Conservation (phyloP, 495 filamentous ascomycete genomes). For the Lasiosphaeris hirsuta region DNA sequence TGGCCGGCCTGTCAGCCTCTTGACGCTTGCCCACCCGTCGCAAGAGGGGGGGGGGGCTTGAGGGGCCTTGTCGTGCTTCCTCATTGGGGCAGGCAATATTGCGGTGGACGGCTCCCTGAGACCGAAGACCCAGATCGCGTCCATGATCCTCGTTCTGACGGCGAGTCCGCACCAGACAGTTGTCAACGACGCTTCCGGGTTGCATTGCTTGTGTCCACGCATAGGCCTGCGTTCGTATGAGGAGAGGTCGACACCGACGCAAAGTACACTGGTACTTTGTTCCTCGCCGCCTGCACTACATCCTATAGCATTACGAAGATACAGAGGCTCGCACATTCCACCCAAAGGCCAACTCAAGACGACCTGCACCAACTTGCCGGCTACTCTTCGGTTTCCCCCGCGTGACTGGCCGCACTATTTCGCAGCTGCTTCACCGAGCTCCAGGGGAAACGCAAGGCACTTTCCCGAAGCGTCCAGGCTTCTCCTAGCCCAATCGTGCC, state of each 20-base stretch:
- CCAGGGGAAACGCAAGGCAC: constrained; percentile 12
- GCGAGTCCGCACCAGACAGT: neutral
- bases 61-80: neutral
- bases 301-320: too few species aligned
- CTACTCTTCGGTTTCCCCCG: constrained; percentile 9
- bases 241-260: too few species aligned
- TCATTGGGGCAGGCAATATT: neutral
- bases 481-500: constrained; percentile 9
- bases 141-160: neutral
- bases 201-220: neutral
- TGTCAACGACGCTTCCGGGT: neutral
- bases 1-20: too few species aligned
- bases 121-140: neutral
- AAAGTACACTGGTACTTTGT: too few species aligned
- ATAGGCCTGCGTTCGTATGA: too few species aligned
- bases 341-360: too few species aligned
- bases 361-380: constrained; percentile 6
- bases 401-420: constrained; percentile 9
- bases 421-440: constrained; percentile 13
- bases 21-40: too few species aligned
- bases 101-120: neutral
- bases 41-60: neutral
- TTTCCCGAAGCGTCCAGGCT: constrained; percentile 22
- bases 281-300: too few species aligned
- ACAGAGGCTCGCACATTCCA: too few species aligned